Conservation (phyloP, 2,329 filamentous ascomycete species). For the Trichoderma aggressivum region DNA sequence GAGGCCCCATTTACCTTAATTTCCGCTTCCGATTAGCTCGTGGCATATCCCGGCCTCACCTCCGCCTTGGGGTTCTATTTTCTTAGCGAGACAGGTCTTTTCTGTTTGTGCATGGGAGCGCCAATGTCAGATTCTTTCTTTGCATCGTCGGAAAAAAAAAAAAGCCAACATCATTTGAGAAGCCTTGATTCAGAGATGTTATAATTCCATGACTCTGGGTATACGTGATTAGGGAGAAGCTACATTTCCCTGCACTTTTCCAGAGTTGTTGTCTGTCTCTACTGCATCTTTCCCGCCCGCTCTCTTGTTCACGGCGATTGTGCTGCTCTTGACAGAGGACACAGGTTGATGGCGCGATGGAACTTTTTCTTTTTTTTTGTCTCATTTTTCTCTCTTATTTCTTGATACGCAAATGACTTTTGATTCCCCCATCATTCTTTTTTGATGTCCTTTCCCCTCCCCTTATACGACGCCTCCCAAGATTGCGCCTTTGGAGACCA, state of each 20-base stretch:
- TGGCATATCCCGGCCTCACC: background rate
- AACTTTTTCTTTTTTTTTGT: constrained; percentile 5
- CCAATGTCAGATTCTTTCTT: background rate
- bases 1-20: background rate
- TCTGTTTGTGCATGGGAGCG: background rate
- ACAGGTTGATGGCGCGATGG: background rate
- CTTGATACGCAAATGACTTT: constrained; percentile 14
- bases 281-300: background rate
- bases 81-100: background rate
- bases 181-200: background rate
- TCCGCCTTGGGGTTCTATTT: background rate
- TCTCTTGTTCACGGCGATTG: background rate
- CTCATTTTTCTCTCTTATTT: background rate
- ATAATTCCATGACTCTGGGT: background rate
- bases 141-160: background rate
- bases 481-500: background rate
- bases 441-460: constrained; percentile 24
- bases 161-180: background rate
- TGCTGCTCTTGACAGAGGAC: background rate
- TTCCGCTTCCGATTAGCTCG: background rate
- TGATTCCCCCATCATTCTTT: constrained; percentile 23
- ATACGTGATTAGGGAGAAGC: background rate
- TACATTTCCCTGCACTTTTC: background rate
- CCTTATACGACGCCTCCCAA: background rate
- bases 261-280: background rate